Evolutionary conservation across 495 filamentous ascomycete species (phyloP), one percentile per base, ranked within the genome.

Genomic region (Aspergillus haitiensis): DNA sequence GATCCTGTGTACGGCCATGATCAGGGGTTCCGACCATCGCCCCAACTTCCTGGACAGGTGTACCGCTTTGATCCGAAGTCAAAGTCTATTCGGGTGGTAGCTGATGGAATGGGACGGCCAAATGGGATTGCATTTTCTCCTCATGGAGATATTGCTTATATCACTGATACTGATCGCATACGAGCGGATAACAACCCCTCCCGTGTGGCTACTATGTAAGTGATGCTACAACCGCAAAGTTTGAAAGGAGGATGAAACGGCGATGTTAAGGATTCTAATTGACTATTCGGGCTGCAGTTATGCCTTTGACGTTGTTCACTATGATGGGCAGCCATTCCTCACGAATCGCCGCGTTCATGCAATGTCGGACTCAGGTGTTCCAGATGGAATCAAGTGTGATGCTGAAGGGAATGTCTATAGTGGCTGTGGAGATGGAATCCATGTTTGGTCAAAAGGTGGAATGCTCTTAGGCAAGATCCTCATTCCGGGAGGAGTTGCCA

Each of bases 341-440:
- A 70, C 62, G 0, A 82, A 83, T 54, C 74, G 73, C 15, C 76
- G 84, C 35, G 68, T 84, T 0, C 88, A 89, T 65, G 84, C 86
- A 1, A 83, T 83, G 61, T 74, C 79, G 16, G 77, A 78, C 18
- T 64, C 64, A 0, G 82, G 83, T 2, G 74, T 83, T 5, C 82
- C 86, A 5, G 85, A 88, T 61, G 85, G 82, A 11, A 74, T 88
- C 48, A 85, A 87, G 62, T 75, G 74, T 60, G 85, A 88, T 66
- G 72, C 75, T 34, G 72, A 79, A 9, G 84, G 84, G 0, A 85
- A 86, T 59, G 79, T 88, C 6, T 88, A 86, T 60, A 72, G 77
- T 21, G 85, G 80, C 4, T 81, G 78, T 46, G 83, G 82, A 3
- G 85, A 86, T 60, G 85, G 86, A 27, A 75, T 87, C n/a, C 78